These are phyloP conservation scores for Botrytis squamosa DNA, from an alignment of 2,329 filamentous ascomycete genomes.

Conservation along the genomic window DNA sequence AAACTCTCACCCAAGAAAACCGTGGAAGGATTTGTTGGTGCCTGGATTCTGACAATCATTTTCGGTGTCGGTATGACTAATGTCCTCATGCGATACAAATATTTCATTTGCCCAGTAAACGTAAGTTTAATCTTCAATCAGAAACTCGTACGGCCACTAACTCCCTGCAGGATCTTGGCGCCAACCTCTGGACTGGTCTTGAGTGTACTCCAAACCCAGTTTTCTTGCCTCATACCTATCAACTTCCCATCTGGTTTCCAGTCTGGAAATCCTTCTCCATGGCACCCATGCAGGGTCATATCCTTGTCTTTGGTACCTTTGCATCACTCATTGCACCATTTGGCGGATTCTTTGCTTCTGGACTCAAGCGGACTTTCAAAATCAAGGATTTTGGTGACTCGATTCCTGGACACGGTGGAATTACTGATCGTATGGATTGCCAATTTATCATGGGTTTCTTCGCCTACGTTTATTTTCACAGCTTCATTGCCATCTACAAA, in stretches of 20 bases:
- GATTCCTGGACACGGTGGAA: conserved; percentile 94
- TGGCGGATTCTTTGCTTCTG: conserved; percentile 96
- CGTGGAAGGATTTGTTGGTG: conserved; percentile 93
- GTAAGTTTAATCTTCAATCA: conserved; percentile 44
- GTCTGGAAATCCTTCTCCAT: conserved; percentile 70
- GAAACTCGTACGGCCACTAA: conserved; percentile 22
- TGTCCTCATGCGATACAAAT: conserved; percentile 84
- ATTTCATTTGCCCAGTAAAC: conserved; percentile 97
- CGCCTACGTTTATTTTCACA: conserved; percentile 97
- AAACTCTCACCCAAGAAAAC: conserved; percentile 99
- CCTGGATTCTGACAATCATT: conserved; percentile 91
- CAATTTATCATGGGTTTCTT: conserved; percentile 99
- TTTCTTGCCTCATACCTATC: conserved; percentile 76
- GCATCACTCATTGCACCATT: conserved; percentile 96
- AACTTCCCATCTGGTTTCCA: conserved; percentile 70
- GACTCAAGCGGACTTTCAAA: conserved; percentile 97
- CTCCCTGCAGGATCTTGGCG: conserved; percentile 67
- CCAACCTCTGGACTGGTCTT: conserved; percentile 88
- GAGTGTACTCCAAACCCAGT: conserved; percentile 89
- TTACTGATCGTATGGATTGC: conserved; percentile 99
- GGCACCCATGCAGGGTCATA: conserved; percentile 90
- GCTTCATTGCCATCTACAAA: conserved; percentile 89
- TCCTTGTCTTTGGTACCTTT: conserved; percentile 85
- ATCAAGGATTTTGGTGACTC: conserved; percentile 99
- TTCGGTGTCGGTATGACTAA: conserved; percentile 82